These are phyloP conservation scores for Metschnikowia chrysomelidarum DNA, from an alignment of 805 yeast genomes.

Conservation along the genomic window DNA sequence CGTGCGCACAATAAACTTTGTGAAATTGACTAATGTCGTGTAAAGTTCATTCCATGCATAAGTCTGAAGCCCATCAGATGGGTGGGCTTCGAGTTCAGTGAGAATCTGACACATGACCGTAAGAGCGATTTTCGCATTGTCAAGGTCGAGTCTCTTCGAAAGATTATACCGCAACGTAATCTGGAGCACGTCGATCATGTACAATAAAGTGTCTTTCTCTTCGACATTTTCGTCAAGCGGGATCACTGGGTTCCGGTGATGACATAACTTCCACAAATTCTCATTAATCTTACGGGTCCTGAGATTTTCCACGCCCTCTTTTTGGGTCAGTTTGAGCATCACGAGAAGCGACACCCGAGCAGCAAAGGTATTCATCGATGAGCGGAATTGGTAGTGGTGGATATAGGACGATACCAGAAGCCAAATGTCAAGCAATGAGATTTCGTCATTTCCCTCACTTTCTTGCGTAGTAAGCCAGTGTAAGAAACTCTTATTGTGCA, in stretches of 20 bases:
- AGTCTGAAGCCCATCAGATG: slow-evolving; percentile 17
- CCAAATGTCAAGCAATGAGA: slow-evolving; percentile 27
- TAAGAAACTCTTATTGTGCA: slow-evolving; percentile 12
- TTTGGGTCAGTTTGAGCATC: slow-evolving; percentile 25
- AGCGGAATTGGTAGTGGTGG: slow-evolving; percentile 37
- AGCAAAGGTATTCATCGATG: slow-evolving; percentile 22
- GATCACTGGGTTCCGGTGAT: slow-evolving; percentile 36
- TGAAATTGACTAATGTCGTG: slow-evolving; percentile 27
- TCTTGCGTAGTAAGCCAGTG: slow-evolving; percentile 4
- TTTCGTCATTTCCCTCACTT: background rate
- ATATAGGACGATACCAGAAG: slow-evolving; percentile 38
- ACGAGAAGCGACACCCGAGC: slow-evolving; percentile 29
- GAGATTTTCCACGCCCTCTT: slow-evolving; percentile 1
- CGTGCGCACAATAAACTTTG: slow-evolving; percentile 24
- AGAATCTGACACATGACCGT: slow-evolving; percentile 26
- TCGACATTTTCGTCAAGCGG: slow-evolving; percentile 19
- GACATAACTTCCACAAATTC: slow-evolving; percentile 42
- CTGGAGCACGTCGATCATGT: slow-evolving; percentile 16
- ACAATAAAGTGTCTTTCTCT: slow-evolving; percentile 30
- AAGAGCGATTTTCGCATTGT: slow-evolving; percentile 28
- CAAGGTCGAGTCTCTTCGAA: slow-evolving; percentile 33
- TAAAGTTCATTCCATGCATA: slow-evolving; percentile 39
- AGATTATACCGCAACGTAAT: slow-evolving; percentile 34
- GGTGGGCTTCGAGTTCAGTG: slow-evolving; percentile 19
- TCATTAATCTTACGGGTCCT: slow-evolving; percentile 27